A percentile compares a stretch with the other conserved stretches of the same genome.
Conservation (phyloP, 768 basidiomycete species). For the Mycena vulgaris region DNA sequence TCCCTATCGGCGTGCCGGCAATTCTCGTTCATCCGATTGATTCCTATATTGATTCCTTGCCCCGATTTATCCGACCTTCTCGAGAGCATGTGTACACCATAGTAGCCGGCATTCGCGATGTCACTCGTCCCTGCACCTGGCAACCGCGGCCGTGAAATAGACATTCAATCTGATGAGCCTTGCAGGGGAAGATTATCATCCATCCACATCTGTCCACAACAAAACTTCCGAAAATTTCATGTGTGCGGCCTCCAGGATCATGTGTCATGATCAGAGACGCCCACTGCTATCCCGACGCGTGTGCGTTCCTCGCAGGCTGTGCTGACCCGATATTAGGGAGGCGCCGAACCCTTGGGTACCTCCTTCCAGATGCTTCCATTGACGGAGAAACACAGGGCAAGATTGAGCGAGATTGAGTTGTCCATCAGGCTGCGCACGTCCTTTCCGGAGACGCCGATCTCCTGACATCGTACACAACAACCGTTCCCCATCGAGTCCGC, state of each 20-base stretch:
- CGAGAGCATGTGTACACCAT: constrained; percentile 6
- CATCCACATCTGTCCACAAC: background rate
- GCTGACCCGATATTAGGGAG: constrained; percentile 9
- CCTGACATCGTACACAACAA: constrained; percentile 18
- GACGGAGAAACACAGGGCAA: constrained; percentile 13
- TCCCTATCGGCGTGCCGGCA: constrained; percentile 34
- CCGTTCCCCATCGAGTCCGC: constrained; percentile 18
- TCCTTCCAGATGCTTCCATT: constrained; percentile 29
- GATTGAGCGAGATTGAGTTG: constrained; percentile 30
- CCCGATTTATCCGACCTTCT: background rate
- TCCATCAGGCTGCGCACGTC: background rate
- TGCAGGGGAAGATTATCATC: constrained; percentile 25
- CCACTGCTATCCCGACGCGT: background rate
- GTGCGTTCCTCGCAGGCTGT: constrained; percentile 30
- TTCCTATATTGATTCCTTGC: background rate
- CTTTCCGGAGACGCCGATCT: constrained; percentile 27
- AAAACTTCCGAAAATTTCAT: constrained; percentile 6
- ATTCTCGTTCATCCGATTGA: constrained; percentile 5
- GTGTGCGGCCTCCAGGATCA: background rate
- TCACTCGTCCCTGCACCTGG: constrained; percentile 18
- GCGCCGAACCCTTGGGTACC: background rate
- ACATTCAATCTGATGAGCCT: constrained; percentile 20
- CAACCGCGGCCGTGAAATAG: constrained; percentile 15
- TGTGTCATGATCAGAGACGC: constrained; percentile 22
- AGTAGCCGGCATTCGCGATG: constrained; percentile 15